Conservation (phyloP, 1,139 yeast species). For the Yamadazyma buinensis region DNA sequence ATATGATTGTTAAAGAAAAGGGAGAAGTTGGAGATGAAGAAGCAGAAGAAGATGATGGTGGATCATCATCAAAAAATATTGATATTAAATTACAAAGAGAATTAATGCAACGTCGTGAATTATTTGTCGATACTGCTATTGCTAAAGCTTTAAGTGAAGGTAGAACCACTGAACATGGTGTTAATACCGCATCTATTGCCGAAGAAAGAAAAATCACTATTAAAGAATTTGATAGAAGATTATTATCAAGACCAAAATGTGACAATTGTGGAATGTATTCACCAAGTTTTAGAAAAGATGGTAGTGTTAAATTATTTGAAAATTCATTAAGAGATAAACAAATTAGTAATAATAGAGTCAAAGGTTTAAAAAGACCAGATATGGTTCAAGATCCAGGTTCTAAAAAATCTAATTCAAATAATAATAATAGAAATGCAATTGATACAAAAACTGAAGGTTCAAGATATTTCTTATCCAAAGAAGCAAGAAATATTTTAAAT, state of each 20-base stretch:
- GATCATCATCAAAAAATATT: constrained; percentile 19
- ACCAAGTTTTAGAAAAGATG: constrained; percentile 92
- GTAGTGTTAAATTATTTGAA: constrained; percentile 89
- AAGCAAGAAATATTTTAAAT: constrained; percentile 73
- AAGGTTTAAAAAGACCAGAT: constrained; percentile 72
- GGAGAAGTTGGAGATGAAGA: constrained; percentile 32
- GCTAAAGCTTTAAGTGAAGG: constrained; percentile 78
- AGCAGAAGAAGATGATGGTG: constrained; percentile 30
- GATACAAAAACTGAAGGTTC: constrained; percentile 61
- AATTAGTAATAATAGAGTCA: constrained; percentile 72
- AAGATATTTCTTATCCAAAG: constrained; percentile 83
- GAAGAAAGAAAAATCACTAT: constrained; percentile 82
- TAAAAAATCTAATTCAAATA: constrained; percentile 11
- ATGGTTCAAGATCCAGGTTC: constrained; percentile 43
- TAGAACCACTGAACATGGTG: constrained; percentile 60
- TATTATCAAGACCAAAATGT: constrained; percentile 80
- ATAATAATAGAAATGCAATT: constrained; percentile 35
- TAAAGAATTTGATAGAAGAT: constrained; percentile 69
- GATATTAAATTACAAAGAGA: constrained; percentile 42
- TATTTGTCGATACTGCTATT: constrained; percentile 67
- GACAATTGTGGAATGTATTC: constrained; percentile 95
- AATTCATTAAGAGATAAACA: constrained; percentile 81
- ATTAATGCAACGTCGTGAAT: constrained; percentile 57
- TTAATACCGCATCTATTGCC: constrained; percentile 75
- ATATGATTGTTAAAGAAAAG: constrained; percentile 41